Base-by-base conservation (phyloP, 306 rosid species). In the Prunus kanzakura region DNA sequence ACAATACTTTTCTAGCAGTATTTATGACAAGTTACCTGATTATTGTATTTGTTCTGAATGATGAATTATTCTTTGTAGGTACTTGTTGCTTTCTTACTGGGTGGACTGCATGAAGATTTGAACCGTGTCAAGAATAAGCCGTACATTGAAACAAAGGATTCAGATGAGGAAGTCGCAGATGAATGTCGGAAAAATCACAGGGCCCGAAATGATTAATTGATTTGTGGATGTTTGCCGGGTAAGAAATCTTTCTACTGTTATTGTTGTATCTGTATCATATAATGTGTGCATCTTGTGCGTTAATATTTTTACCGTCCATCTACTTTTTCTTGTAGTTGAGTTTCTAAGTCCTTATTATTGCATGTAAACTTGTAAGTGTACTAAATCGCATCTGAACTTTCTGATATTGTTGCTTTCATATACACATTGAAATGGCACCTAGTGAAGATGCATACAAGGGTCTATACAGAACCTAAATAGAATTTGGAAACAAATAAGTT, bases 71-170 rank as follows among this genome's bases (percentile, higher is more conserved):
- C 47, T 80, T 41, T 82, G 22, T 71, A 96, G 99, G 99, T 92
- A 89, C 91, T 96, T 77, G 97, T 96, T 81, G 99, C 99, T 22
- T 96, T 92, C 90, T 89, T 92, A 77, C 83, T 96, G 87, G 99
- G 92, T 88, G 99, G 99, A 71, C 80, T 96, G 79, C 99, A 96
- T 89, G 99, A 96, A 85, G 99, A 96, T 93, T 85, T 96, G 87
- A 96, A 96, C 88, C 98, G 99, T 61, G 98, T 96, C 78, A 96
- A 92, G 75, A 90, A 84, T 85, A 96, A 96, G 90, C 99, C 99
- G 35, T 96, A 92, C 83, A 91, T 96, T 84, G 99, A 96, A 87
- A 88, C 90, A 82, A 92, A 88, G 91, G 99, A 92, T 88, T 89
- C 89, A 5, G 97, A 96, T 79, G 90, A 87, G 80, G 99, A 92